Evolutionary conservation across 371 early-diverging fungal species (phyloP).

Genomic region (Mortierella sp.): DNA sequence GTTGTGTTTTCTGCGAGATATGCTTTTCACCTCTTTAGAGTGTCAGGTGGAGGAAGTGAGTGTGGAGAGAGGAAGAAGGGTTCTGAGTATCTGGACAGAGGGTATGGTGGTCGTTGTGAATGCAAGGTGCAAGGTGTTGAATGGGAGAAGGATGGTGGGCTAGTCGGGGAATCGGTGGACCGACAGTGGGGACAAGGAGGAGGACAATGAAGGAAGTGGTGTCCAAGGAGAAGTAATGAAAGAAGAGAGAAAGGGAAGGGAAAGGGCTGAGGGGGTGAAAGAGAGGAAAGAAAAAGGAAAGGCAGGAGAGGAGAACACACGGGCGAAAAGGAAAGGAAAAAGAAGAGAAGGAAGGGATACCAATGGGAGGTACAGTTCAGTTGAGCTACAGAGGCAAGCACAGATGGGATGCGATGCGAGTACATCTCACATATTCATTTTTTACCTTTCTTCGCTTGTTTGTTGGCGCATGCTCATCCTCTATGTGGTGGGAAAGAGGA

Average conservation of each 20-base stretch:
- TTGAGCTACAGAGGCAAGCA: background rate
- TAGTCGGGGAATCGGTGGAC: background rate
- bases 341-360: background rate
- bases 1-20: background rate
- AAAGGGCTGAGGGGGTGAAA: background rate
- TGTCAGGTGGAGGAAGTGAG: background rate
- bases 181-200: background rate
- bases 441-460: background rate
- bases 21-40: background rate
- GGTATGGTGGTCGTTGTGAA: background rate
- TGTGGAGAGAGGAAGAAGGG: background rate
- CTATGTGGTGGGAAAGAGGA: background rate
- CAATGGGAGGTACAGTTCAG: background rate
- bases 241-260: background rate
- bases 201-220: background rate
- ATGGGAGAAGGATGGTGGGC: background rate
- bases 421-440: background rate
- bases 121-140: background rate
- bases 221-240: background rate
- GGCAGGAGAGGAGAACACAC: background rate
- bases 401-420: background rate
- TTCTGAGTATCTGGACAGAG: background rate
- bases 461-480: slow-evolving; percentile 9
- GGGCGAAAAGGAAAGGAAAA: slow-evolving; percentile 1
- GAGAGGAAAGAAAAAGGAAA: no score